A percentile compares a stretch with the other conserved stretches of the same genome.
These are phyloP conservation scores for Sergeia podlipaevii DNA, from an alignment of 208 protist species.

Conservation along the genomic window DNA sequence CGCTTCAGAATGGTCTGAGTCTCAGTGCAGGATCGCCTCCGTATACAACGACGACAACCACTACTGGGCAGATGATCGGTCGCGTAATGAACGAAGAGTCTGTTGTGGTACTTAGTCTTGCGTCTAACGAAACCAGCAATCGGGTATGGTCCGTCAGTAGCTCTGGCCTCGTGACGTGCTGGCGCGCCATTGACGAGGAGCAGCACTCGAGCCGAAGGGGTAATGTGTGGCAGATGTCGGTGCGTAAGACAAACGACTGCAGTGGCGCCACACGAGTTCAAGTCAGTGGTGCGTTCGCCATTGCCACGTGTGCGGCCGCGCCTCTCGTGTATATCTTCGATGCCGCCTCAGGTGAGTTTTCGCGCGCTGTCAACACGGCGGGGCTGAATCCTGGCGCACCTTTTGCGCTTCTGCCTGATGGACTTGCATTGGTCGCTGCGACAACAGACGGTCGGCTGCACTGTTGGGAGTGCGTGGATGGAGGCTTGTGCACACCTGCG, in stretches of 20 bases:
- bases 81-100: slow-evolving; percentile 18
- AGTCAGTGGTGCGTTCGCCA: slow-evolving; percentile 26
- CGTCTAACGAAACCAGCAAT: slow-evolving; percentile 43
- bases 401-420: slow-evolving; percentile 56
- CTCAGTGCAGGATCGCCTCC: too few relatives aligned
- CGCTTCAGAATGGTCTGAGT: too few relatives aligned
- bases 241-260: slow-evolving; percentile 39
- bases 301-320: slow-evolving; percentile 51
- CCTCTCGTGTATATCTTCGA: slow-evolving; percentile 65
- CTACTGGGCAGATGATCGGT: slow-evolving; percentile 23
- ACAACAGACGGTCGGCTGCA: slow-evolving; percentile 22
- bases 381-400: slow-evolving; percentile 29
- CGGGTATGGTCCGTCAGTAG: slow-evolving; percentile 72
- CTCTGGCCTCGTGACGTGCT: slow-evolving; percentile 55
- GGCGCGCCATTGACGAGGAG: slow-evolving; percentile 40
- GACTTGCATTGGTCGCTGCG: slow-evolving; percentile 52
- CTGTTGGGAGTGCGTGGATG: slow-evolving; percentile 66
- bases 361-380: slow-evolving; percentile 41
- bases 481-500: slow-evolving; percentile 40
- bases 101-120: slow-evolving; percentile 42
- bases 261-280: slow-evolving; percentile 43
- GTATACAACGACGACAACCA: too few relatives aligned
- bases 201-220: not conserved
- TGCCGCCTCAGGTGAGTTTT: slow-evolving; percentile 32
- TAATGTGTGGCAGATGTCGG: slow-evolving; percentile 54